These are phyloP conservation scores for Perkinsus olseni DNA, from an alignment of 169 alveolate species.

Conservation along the genomic window DNA sequence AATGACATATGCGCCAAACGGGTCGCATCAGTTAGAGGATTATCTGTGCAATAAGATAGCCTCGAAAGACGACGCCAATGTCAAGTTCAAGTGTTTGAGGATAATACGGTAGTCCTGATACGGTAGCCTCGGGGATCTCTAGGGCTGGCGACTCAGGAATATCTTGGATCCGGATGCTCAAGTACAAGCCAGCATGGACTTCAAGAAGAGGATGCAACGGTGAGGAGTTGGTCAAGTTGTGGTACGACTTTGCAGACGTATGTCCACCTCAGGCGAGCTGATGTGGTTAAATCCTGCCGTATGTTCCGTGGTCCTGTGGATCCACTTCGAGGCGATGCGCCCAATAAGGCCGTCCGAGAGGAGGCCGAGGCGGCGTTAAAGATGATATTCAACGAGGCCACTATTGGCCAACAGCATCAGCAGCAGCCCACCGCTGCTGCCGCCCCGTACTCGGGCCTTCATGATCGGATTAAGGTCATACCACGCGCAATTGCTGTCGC, in stretches of 20 bases:
- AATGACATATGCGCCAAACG: conserved; percentile 26
- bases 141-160: not conserved
- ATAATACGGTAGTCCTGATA: conserved; percentile 14
- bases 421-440: not conserved
- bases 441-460: not conserved
- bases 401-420: not conserved
- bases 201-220: not conserved
- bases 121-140: not conserved
- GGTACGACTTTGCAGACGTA: not conserved
- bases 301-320: conserved; percentile 32
- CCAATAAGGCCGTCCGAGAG: conserved; percentile 21
- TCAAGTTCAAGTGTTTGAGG: conserved; percentile 20
- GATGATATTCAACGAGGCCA: conserved; percentile 4
- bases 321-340: conserved; percentile 32
- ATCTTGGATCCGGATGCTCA: not conserved
- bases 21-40: conserved; percentile 34
- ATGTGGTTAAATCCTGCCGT: conserved; percentile 26
- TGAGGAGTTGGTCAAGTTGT: not conserved
- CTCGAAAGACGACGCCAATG: conserved; percentile 28
- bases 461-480: not conserved
- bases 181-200: not conserved
- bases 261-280: conserved; percentile 10
- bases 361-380: conserved; percentile 14
- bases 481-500: not conserved
- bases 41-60: conserved; percentile 26